Conservation (phyloP, 2,329 filamentous ascomycete genomes). For the Blastomyces parvus region DNA sequence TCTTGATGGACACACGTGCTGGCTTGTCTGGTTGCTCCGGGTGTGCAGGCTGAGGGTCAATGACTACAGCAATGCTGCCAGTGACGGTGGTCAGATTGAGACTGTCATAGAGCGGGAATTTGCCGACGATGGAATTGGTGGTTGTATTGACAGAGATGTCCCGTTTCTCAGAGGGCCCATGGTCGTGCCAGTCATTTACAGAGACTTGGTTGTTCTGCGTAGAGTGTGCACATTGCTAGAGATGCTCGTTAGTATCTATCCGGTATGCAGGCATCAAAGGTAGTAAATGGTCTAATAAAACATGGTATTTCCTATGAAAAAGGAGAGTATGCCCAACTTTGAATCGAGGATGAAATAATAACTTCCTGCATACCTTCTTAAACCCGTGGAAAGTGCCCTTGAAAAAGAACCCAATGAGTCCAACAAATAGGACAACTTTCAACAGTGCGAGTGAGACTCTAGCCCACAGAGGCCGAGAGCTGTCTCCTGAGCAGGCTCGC, state of each 20-base stretch:
- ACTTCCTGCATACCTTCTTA: conserved; percentile 3
- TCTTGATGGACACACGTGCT: conserved; percentile 22
- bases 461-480: conserved; percentile 1
- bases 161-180: conserved; percentile 8
- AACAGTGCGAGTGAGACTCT: conserved; percentile 1
- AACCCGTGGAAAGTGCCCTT: conserved; percentile 1
- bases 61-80: conserved; percentile 23
- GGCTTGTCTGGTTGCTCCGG: conserved; percentile 20
- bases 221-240: conserved; percentile 2
- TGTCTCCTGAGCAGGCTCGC: neutral
- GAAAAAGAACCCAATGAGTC: conserved; percentile 3
- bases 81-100: conserved; percentile 25
- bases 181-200: conserved; percentile 2
- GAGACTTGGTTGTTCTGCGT: conserved; percentile 6
- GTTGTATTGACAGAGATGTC: conserved; percentile 18
- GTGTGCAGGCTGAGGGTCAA: conserved; percentile 27
- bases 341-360: neutral
- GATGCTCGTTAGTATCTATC: neutral
- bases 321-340: neutral
- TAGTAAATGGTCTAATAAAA: neutral
- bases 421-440: conserved; percentile 6
- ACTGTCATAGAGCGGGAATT: conserved; percentile 26
- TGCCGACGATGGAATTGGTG: conserved; percentile 20
- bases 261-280: neutral
- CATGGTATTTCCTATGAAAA: neutral